Base-by-base conservation (phyloP, 352 stramenopile genomes). In the Phytophthora sojae region DNA sequence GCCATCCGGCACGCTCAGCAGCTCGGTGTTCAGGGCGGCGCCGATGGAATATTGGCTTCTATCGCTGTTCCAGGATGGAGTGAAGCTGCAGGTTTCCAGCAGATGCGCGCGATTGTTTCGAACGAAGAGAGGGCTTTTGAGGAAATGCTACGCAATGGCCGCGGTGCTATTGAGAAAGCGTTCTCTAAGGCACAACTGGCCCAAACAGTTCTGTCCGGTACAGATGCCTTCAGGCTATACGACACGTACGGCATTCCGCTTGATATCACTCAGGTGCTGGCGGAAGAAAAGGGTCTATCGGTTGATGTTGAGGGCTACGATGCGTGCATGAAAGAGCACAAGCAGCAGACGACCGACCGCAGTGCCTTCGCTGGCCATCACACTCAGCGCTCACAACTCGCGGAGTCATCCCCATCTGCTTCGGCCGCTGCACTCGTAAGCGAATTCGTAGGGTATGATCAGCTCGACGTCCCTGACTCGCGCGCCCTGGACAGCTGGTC, bases 171-270 rank as follows among this genome's bases (percentile, higher is more conserved):
- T 50, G 85, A 92, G 35, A 90, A 85, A 47, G 81, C 81, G 3
- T 84, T 94, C 29, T 64, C 61, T 1, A 76, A 73, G 39, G 67
- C 67, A 11, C 54, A 67, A 2, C 11, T 52, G 17, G 54, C 47
- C 1, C 49, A 59, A n/a, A 42, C 58, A 7, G 62, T 61, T 19
- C 49, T 96, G 42, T 62, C 82, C 14, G 88, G 86, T 14, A 63
- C 32, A 11, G 81, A 94, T 19, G 82, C 88, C 30, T 94, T 92
- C 62, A 76, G 79, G 9, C 53, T 96, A 2, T 96, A 93, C 61
- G 82, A 96, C 47, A 94, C 87, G 11, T 90, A 82, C 44, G 88
- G 87, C 35, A 84, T 96, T n/a, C 83, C 88, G 3, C 77, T 96
- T 42, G 85, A 94, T 53, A 86, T 96, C 45, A 94, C 83, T 9